A percentile compares a stretch with the other conserved stretches of the same genome.
These are phyloP conservation scores for Pinus albicaulis DNA, from an alignment of 75 land plant species.

Conservation along the genomic window DNA sequence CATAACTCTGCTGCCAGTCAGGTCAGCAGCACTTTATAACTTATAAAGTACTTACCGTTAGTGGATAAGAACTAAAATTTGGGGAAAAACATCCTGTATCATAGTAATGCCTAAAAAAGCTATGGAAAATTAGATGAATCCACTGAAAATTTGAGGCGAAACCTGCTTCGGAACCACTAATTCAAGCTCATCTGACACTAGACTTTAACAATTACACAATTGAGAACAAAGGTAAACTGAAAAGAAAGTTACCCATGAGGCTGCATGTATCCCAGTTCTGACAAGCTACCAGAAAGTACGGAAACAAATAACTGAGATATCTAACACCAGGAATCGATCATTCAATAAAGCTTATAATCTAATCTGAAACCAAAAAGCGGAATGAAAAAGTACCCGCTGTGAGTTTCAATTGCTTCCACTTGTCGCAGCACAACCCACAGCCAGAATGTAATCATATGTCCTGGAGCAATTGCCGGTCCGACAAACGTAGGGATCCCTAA, in stretches of 20 bases:
- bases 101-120: too few relatives aligned
- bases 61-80: too few relatives aligned
- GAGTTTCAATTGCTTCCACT: constrained; percentile 90
- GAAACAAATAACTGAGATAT: not conserved
- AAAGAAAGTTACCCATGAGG: not conserved
- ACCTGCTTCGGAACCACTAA: too few relatives aligned
- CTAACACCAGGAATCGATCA: not conserved
- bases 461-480: constrained; percentile 85
- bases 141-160: too few relatives aligned
- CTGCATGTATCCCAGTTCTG: not conserved
- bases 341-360: not conserved
- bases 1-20: too few relatives aligned
- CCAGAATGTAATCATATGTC: constrained; percentile 95
- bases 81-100: too few relatives aligned
- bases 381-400: constrained; percentile 61
- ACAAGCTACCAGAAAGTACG: not conserved
- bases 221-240: not conserved
- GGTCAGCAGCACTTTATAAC: too few relatives aligned
- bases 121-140: too few relatives aligned
- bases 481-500: constrained; percentile 88
- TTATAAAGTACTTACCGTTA: too few relatives aligned
- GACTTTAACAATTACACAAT: too few relatives aligned
- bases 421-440: constrained; percentile 86
- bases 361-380: not conserved
- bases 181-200: too few relatives aligned